Evolutionary conservation across 495 filamentous ascomycete genomes (phyloP).

Genomic region (Cercophora samala): DNA sequence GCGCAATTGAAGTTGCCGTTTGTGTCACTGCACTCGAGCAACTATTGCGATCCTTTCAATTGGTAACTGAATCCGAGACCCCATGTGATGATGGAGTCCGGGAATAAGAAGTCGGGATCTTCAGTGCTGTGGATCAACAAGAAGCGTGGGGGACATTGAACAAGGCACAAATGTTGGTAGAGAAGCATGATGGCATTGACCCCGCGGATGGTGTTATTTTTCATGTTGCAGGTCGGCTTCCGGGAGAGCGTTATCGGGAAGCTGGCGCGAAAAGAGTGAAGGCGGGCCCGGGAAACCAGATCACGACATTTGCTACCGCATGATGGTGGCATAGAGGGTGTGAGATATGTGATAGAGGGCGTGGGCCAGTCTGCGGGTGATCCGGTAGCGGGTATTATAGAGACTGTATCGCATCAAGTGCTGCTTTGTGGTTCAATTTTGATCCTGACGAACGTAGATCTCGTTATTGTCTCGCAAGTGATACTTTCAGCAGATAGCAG

Average conservation of each 20-base stretch:
- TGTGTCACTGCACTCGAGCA: conserved; percentile 6
- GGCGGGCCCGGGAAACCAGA: not conserved
- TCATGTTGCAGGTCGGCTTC: conserved; percentile 7
- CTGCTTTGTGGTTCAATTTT: not conserved
- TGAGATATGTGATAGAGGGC: not conserved
- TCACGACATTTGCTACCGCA: not conserved
- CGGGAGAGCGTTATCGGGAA: conserved; percentile 7
- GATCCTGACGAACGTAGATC: not conserved
- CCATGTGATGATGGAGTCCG: not conserved
- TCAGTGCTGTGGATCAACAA: conserved; percentile 5
- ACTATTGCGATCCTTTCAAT: not conserved
- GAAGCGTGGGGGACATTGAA: not conserved
- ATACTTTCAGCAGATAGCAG: not conserved
- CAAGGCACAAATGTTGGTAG: not conserved
- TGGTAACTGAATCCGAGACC: not conserved
- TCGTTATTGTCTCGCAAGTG: not conserved
- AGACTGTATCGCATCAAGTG: not conserved
- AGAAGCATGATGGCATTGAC: conserved; percentile 4
- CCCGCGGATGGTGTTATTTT: conserved; percentile 21
- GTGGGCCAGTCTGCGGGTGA: not conserved
- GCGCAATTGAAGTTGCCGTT: conserved; percentile 13
- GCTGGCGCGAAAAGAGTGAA: not conserved
- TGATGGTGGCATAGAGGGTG: not conserved
- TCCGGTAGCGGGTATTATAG: not conserved
- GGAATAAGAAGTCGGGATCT: not conserved